phyloP scores from a whole-genome alignment of 1,284 basidiomycete genomes.

The Somion occarium region DNA sequence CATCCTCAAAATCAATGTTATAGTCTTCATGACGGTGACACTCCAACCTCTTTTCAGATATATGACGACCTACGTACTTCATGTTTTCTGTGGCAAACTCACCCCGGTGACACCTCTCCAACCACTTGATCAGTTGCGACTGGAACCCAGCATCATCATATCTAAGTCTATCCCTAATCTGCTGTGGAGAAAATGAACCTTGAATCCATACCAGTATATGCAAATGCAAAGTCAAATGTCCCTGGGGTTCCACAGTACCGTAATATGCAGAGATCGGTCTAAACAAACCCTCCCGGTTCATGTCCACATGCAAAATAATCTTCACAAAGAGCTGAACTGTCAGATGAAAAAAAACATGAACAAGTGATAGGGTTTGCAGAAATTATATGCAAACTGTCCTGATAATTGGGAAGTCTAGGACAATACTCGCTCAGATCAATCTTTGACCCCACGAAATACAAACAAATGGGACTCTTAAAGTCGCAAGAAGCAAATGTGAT shows the following conservation, averaged over 20 bases:
- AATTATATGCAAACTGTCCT: slow-evolving; percentile 7
- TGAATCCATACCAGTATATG: slow-evolving; percentile 30
- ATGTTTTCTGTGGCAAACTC: not conserved
- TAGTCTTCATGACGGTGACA: not conserved
- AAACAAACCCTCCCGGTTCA: slow-evolving; percentile 21
- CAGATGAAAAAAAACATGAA: slow-evolving; percentile 11
- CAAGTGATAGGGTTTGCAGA: slow-evolving; percentile 27
- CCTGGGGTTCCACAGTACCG: slow-evolving; percentile 33
- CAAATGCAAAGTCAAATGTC: slow-evolving; percentile 27
- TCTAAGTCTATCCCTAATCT: slow-evolving; percentile 22
- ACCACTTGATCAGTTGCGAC: not conserved
- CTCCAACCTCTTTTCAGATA: not conserved
- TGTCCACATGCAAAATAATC: slow-evolving; percentile 25
- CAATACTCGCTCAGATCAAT: slow-evolving; percentile 10
- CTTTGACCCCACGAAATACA: not conserved
- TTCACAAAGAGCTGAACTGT: slow-evolving; percentile 23
- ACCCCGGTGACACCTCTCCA: not conserved
- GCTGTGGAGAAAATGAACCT: slow-evolving; percentile 23
- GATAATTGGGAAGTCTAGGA: slow-evolving; percentile 9
- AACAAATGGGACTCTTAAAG: not conserved
- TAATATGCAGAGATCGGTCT: slow-evolving; percentile 28
- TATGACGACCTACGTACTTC: not conserved
- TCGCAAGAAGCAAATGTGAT: slow-evolving; percentile 14
- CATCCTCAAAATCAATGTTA: not conserved
- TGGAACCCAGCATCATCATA: not conserved